Evolutionary conservation across 2,329 filamentous ascomycete genomes (phyloP).

Genomic region (Fusarium chlamydosporum): DNA sequence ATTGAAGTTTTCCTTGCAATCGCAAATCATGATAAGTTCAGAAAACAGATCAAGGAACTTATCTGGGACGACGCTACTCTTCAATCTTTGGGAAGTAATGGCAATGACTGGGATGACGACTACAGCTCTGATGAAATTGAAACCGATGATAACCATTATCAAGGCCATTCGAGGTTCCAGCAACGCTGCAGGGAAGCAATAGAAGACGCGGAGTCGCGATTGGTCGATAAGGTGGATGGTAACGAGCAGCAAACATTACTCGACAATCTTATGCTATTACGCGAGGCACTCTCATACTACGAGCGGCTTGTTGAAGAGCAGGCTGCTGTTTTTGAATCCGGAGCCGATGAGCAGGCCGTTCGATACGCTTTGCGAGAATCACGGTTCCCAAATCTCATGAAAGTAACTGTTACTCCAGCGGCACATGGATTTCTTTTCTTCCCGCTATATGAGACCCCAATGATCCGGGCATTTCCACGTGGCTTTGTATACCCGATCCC

Average conservation of each 20-base stretch:
- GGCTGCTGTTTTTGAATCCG: background rate
- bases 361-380: background rate
- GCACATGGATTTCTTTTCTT: slow-evolving; percentile 6
- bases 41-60: background rate
- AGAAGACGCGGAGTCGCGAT: too few relatives aligned
- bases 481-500: slow-evolving; percentile 15
- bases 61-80: slow-evolving; percentile 11
- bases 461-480: slow-evolving; percentile 13
- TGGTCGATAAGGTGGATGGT: background rate
- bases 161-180: too few relatives aligned
- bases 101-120: background rate
- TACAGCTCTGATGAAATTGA: slow-evolving; percentile 1
- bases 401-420: background rate
- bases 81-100: too few relatives aligned
- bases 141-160: background rate
- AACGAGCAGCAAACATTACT: background rate
- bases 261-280: background rate
- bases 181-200: background rate
- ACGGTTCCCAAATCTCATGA: background rate
- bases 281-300: background rate
- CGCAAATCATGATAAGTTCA: background rate
- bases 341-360: background rate
- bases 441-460: slow-evolving; percentile 13
- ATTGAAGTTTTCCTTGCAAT: background rate
- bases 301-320: background rate